Evolutionary conservation across 495 filamentous ascomycete genomes (phyloP).

Genomic region (Talaromyces liani): DNA sequence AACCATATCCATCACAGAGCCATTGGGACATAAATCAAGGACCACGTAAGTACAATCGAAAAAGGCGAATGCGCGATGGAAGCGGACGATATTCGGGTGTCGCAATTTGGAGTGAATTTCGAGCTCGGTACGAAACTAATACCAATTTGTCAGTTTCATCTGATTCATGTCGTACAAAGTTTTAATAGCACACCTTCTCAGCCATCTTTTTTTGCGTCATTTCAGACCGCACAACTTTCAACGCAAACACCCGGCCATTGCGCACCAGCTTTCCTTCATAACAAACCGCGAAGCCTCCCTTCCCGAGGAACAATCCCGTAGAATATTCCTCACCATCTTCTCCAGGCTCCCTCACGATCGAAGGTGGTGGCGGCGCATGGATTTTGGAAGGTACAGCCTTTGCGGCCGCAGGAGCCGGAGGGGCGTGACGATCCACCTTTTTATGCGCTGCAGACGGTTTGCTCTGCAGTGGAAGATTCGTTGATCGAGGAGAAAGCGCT

Average conservation of each 20-base stretch:
- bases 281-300: conserved; percentile 93
- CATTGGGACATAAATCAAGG: conserved; percentile 88
- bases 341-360: conserved; percentile 67
- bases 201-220: conserved; percentile 79
- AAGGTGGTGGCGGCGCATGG: conserved; percentile 69
- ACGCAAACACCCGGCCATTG: conserved; percentile 61
- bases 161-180: background rate
- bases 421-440: conserved; percentile 47
- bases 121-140: conserved; percentile 90
- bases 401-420: conserved; percentile 35
- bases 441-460: conserved; percentile 35
- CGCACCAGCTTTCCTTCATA: conserved; percentile 64
- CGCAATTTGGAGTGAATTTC: conserved; percentile 97
- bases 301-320: conserved; percentile 78
- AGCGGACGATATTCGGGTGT: conserved; percentile 89
- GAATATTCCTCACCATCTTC: conserved; percentile 70
- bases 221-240: conserved; percentile 86
- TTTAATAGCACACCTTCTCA: conserved; percentile 63
- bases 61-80: conserved; percentile 90
- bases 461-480: conserved; percentile 48
- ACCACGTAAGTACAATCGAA: conserved; percentile 85
- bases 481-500: conserved; percentile 64
- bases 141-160: background rate
- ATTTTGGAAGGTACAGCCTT: conserved; percentile 41
- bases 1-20: conserved; percentile 98